Percentiles rank a stretch among this genome's conserved stretches.
These are phyloP conservation scores for Pichia cephalocereana DNA, from an alignment of 805 yeast genomes.

Conservation along the genomic window DNA sequence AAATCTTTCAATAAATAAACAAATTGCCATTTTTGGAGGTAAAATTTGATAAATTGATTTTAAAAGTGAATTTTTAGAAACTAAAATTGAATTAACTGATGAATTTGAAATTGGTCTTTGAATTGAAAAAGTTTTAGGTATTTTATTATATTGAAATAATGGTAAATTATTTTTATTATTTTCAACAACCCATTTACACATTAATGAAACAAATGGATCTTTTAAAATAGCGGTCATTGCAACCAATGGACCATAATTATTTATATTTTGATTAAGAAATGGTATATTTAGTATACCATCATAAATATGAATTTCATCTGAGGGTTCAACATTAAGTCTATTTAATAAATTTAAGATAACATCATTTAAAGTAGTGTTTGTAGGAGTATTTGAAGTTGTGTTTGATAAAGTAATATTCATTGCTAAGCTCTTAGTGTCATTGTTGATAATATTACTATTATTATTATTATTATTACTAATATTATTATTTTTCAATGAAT, in stretches of 20 bases:
- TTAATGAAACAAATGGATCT: conserved; percentile 31
- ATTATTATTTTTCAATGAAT: too few relatives aligned
- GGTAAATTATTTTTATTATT: conserved; percentile 8
- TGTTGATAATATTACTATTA: too few relatives aligned
- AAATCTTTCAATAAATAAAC: conserved; percentile 37
- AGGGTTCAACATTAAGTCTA: conserved; percentile 15
- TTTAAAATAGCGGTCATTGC: conserved; percentile 38
- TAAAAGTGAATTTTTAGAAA: background rate
- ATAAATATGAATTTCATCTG: conserved; percentile 34
- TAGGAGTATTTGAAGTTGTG: too few relatives aligned
- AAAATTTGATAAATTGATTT: conserved; percentile 24
- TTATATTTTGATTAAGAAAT: conserved; percentile 20
- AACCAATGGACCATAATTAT: conserved; percentile 42
- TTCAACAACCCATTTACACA: conserved; percentile 24
- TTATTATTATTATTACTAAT: too few relatives aligned
- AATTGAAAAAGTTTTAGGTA: background rate
- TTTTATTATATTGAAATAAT: background rate
- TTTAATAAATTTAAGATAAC: background rate
- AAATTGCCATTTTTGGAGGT: conserved; percentile 34
- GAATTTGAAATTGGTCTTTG: background rate
- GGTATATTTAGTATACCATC: conserved; percentile 21
- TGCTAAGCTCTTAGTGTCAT: too few relatives aligned
- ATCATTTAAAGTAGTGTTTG: too few relatives aligned
- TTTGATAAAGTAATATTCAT: too few relatives aligned
- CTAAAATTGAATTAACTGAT: background rate